Evolutionary conservation across 2,329 filamentous ascomycete species (phyloP).

Genomic region (Colletotrichum ledebouriae): DNA sequence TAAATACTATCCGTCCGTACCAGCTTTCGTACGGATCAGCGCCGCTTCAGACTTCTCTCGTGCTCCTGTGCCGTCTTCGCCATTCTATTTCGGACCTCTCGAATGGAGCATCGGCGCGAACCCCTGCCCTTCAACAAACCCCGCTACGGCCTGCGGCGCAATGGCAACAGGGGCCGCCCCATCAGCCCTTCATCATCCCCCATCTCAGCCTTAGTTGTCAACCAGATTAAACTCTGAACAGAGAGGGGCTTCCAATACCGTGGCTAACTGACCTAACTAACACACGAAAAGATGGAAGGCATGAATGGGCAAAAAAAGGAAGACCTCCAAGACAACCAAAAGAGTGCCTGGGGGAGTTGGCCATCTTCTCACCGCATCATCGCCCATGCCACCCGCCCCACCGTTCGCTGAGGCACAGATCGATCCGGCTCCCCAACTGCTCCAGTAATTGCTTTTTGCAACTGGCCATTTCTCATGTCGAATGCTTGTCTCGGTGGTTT

Average conservation of each 20-base stretch:
- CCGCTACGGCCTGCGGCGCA: slow-evolving; percentile 12
- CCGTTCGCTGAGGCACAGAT: slow-evolving; percentile 27
- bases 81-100: slow-evolving; percentile 34
- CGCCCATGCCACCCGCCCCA: neutral
- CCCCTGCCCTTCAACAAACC: neutral
- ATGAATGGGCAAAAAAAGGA: neutral
- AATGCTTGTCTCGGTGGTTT: slow-evolving; percentile 31
- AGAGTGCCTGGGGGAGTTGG: neutral
- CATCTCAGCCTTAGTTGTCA: no score
- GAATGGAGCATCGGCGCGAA: slow-evolving; percentile 24
- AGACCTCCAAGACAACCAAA: neutral
- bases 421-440: slow-evolving; percentile 14
- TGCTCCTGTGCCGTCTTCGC: slow-evolving; percentile 1
- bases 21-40: neutral
- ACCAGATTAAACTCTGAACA: no score
- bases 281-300: neutral
- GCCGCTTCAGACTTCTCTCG: neutral
- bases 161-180: neutral
- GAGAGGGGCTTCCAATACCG: no score
- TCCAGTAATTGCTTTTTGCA: slow-evolving; percentile 27
- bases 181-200: no score
- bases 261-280: no score
- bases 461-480: neutral
- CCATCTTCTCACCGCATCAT: slow-evolving; percentile 6
- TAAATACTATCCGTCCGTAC: no score